phyloP scores from a whole-genome alignment of 345 rosid genomes.

The Lepidium sativum region DNA sequence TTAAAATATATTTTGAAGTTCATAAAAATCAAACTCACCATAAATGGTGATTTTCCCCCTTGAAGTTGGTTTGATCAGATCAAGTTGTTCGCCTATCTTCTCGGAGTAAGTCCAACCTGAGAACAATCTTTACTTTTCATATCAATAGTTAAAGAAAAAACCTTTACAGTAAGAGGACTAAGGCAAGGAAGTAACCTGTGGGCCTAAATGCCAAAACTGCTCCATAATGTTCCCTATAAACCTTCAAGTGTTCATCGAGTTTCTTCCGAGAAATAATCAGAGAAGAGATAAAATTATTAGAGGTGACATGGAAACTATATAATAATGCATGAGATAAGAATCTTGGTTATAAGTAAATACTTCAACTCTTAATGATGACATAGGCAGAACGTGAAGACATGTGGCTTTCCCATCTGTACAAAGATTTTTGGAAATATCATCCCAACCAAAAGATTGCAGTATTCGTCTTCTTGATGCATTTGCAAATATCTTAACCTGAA shows the following conservation, averaged over 20 bases:
- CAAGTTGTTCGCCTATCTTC: conserved; percentile 47
- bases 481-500: conserved; percentile 57
- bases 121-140: neutral
- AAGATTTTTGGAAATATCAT: conserved; percentile 52
- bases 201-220: conserved; percentile 71
- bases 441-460: conserved; percentile 59
- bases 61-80: conserved; percentile 50
- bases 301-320: neutral
- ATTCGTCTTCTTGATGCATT: conserved; percentile 54
- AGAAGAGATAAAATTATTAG: neutral
- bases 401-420: conserved; percentile 54
- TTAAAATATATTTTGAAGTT: neutral
- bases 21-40: conserved; percentile 37
- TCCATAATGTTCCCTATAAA: conserved; percentile 34
- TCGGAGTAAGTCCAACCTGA: conserved; percentile 80
- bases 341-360: conserved; percentile 27
- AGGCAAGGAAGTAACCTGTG: conserved; percentile 40
- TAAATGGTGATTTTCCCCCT: conserved; percentile 57
- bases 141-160: neutral
- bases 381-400: conserved; percentile 63
- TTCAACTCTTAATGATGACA: conserved; percentile 55
- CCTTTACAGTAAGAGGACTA: neutral
- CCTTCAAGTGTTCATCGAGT: conserved; percentile 43
- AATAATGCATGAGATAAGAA: neutral
- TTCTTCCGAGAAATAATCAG: conserved; percentile 26